phyloP scores from a whole-genome alignment of 306 rosid genomes.

The Ziziphus jujuba region DNA sequence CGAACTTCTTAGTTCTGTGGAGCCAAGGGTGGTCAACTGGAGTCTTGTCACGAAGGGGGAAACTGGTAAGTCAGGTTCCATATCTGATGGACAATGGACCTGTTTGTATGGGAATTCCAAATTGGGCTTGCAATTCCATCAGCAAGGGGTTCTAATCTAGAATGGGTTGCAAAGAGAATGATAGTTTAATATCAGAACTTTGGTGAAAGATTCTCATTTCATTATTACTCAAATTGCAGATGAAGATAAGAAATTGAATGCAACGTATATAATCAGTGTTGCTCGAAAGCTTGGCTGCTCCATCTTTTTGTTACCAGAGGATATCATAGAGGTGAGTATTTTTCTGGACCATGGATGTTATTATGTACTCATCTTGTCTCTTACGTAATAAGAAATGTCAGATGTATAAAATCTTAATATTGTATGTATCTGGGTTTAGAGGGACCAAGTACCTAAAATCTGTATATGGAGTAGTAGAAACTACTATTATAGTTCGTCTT shows the following conservation, averaged over 20 bases:
- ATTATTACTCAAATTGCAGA: conserved; percentile 51
- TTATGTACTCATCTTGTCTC: conserved; percentile 3
- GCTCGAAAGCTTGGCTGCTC: conserved; percentile 99
- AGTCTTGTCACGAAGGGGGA: conserved; percentile 93
- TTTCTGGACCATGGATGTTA: conserved; percentile 12
- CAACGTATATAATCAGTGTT: conserved; percentile 94
- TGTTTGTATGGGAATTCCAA: not conserved
- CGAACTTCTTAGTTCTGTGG: conserved; percentile 92
- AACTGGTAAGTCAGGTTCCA: conserved; percentile 57
- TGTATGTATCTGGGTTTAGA: not conserved
- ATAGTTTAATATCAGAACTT: conserved; percentile 8
- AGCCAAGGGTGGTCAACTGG: conserved; percentile 99
- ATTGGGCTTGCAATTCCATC: not conserved
- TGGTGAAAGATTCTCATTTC: conserved; percentile 1
- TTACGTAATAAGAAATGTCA: conserved; percentile 8
- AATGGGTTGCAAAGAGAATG: conserved; percentile 14
- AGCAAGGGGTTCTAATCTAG: conserved; percentile 3
- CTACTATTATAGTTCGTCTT: conserved; percentile 5
- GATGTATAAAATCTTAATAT: not conserved
- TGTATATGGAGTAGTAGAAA: not conserved
- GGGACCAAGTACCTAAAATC: conserved; percentile 2
- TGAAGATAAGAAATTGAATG: conserved; percentile 95
- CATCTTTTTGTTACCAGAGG: conserved; percentile 96
- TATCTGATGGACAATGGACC: not conserved
- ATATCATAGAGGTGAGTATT: conserved; percentile 74